These are phyloP conservation scores for Aquilaria agallochum DNA, from an alignment of 441 rosid genomes.

Conservation along the genomic window DNA sequence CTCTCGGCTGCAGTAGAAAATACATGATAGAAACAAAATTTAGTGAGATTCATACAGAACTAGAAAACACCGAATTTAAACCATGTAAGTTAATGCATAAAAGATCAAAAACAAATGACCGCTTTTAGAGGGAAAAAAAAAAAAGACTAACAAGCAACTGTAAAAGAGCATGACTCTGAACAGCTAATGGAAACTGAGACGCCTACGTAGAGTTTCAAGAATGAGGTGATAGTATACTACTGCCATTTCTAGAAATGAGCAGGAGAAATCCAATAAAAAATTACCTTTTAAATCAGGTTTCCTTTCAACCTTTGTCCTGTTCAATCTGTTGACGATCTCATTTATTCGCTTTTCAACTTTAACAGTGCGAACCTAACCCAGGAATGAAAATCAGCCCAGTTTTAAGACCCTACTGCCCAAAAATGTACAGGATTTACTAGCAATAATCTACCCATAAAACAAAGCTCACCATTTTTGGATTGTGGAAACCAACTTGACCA, in stretches of 20 bases:
- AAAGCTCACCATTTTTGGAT: slow-evolving; percentile 67
- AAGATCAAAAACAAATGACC: not conserved
- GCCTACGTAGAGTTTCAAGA: not conserved
- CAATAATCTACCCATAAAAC: slow-evolving; percentile 4
- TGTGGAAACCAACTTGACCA: slow-evolving; percentile 97
- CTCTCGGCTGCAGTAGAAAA: slow-evolving; percentile 66
- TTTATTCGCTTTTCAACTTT: slow-evolving; percentile 92
- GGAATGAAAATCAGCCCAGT: slow-evolving; percentile 13
- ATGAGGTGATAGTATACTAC: not conserved
- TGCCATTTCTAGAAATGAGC: not conserved
- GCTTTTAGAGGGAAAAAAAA: not conserved
- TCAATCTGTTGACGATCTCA: slow-evolving; percentile 87
- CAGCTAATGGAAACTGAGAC: not conserved
- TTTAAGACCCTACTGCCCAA: not conserved
- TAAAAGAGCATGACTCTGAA: not conserved
- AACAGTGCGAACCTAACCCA: slow-evolving; percentile 72
- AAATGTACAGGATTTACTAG: not conserved
- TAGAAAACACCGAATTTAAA: not conserved
- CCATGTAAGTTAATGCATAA: not conserved
- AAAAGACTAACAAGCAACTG: not conserved
- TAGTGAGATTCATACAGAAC: slow-evolving; percentile 2
- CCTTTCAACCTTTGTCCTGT: slow-evolving; percentile 88
- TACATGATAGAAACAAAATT: slow-evolving; percentile 5
- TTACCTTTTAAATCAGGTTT: slow-evolving; percentile 89
- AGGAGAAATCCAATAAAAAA: slow-evolving; percentile 5